Percentiles rank a stretch among this genome's conserved stretches.
Evolutionary conservation across 2,329 filamentous ascomycete species (phyloP).

Genomic region (Beauveria scarabaeidicola): DNA sequence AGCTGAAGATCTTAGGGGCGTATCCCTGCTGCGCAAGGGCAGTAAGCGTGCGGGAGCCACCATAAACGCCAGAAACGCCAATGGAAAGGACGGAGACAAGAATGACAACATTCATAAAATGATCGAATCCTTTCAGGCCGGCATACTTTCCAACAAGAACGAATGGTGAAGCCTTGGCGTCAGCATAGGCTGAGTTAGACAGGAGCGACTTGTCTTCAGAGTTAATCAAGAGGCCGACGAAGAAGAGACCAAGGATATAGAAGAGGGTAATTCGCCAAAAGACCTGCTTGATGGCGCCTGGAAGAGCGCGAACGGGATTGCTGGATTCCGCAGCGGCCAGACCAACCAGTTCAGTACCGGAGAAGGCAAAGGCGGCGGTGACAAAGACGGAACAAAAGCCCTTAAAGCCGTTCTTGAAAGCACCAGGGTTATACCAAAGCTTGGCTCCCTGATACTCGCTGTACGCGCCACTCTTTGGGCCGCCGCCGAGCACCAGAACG

Average conservation of each 20-base stretch:
- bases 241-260: conserved; percentile 41
- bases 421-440: conserved; percentile 35
- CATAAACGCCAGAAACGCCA: conserved; percentile 46
- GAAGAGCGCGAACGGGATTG: conserved; percentile 62
- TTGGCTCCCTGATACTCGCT: conserved; percentile 34
- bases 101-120: conserved; percentile 47
- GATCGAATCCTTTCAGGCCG: conserved; percentile 37
- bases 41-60: conserved; percentile 45
- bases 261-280: conserved; percentile 46
- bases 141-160: conserved; percentile 41
- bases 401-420: conserved; percentile 61
- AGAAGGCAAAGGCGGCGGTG: conserved; percentile 60
- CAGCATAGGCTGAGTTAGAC: conserved; percentile 34
- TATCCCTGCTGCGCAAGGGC: conserved; percentile 50
- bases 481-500: conserved; percentile 49
- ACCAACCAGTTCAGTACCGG: conserved; percentile 60
- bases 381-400: conserved; percentile 63
- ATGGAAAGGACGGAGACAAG: conserved; percentile 46
- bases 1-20: conserved; percentile 44
- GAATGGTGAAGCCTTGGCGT: conserved; percentile 37
- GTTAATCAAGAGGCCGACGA: conserved; percentile 37
- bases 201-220: conserved; percentile 37
- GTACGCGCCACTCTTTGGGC: conserved; percentile 36
- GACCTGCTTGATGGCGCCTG: conserved; percentile 71
- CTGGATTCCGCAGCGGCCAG: conserved; percentile 60